Evolutionary conservation across 2,329 filamentous ascomycete genomes (phyloP), one percentile per base, ranked within the genome.

Genomic region (Fusarium austroafricanum): DNA sequence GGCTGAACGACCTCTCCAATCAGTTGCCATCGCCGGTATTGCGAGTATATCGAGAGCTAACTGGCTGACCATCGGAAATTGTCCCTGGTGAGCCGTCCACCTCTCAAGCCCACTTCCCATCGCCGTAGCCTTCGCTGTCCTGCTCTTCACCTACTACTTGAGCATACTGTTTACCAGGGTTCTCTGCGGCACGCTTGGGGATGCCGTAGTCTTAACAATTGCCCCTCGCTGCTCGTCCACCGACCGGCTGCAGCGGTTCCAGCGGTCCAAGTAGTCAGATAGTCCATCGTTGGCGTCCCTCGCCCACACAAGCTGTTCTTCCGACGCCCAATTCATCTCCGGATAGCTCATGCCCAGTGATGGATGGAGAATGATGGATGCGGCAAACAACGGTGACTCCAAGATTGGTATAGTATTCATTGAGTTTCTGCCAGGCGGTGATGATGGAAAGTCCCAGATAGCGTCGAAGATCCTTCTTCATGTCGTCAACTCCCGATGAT

Each of bases 41-140:
- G 40, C 51, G 17, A 39, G 23, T 51, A 61, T 51, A 46, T 46
- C 45, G 5, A 61, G 38, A 51, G 51, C 57, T 6, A 55, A 39
- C 23, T 45, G 45, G 46, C 52, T 55, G 18, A 40, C 4, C 39
- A 45, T 33, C 11, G 44, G 39, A 14, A 51, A 61, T 29, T 42
- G 38, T 6, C 31, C 43, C 21, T 33, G 29, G 10, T 35, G 51
- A 55, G 43, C 37, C 29, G 43, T 60, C 56, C 43, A 51, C 51
- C 55, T 18, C 39, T 52, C 39, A 8, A 35, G 33, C 39, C 52
- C 55, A 28, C 26, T 33, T 14, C 31, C n/a, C 51, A 6, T 35
- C 7, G 6, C 10, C 21, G 45, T 37, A 23, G 45, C 18, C 31
- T 23, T 23, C 20, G 15, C 45, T 37, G 18, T 37, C 45, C 21